Conservation (phyloP, 1,284 basidiomycete species). For the Trichosporon faecale region DNA sequence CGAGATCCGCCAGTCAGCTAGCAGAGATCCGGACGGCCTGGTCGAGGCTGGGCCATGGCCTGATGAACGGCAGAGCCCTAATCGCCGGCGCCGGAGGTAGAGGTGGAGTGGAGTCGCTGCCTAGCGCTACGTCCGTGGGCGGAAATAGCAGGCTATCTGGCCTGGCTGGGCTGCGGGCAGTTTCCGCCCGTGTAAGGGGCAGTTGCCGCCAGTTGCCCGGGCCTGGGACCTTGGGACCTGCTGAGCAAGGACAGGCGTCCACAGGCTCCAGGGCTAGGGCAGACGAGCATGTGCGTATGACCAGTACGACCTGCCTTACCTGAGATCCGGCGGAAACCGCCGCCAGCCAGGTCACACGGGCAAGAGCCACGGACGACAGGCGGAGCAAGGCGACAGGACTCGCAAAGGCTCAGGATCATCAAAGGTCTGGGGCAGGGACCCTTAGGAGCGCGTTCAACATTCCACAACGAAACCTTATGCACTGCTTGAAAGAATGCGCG, state of each 20-base stretch:
- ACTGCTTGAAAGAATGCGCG: background rate
- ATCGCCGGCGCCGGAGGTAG: background rate
- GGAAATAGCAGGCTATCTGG: background rate
- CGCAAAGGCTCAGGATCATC: no score
- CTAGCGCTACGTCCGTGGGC: background rate
- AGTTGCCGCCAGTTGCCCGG: background rate
- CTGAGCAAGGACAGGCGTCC: background rate
- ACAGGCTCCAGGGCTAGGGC: background rate
- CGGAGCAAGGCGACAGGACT: background rate
- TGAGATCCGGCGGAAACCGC: conserved; percentile 1
- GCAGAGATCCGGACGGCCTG: background rate
- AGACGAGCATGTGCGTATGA: no score
- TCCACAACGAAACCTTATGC: background rate
- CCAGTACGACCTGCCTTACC: no score
- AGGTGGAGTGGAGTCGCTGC: background rate
- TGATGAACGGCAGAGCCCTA: background rate
- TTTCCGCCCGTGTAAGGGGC: no score
- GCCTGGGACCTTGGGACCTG: background rate
- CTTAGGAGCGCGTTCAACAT: background rate
- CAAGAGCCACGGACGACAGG: background rate
- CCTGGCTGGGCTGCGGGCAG: background rate
- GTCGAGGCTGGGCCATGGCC: background rate
- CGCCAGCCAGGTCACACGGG: background rate
- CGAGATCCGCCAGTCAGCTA: background rate
- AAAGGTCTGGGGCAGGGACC: background rate